phyloP scores from a whole-genome alignment of 805 yeast species.

The Barnettozyma sp. region DNA sequence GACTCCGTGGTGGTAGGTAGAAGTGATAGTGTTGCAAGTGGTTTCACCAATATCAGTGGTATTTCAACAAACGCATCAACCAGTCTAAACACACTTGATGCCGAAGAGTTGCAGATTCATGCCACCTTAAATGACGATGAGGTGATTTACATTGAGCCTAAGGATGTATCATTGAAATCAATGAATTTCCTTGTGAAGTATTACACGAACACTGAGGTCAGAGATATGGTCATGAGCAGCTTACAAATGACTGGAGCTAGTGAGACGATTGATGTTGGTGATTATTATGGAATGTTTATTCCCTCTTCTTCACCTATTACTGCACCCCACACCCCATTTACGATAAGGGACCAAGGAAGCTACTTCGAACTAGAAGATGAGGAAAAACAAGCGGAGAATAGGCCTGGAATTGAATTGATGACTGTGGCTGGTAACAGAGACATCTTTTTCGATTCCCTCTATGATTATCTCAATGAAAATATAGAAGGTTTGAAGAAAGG shows the following conservation, averaged over 20 bases:
- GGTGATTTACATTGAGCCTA: constrained; percentile 65
- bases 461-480: constrained; percentile 42
- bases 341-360: neutral
- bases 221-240: neutral
- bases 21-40: constrained; percentile 30
- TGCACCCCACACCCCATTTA: constrained; percentile 2
- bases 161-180: constrained; percentile 50
- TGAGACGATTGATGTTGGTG: constrained; percentile 8
- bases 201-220: constrained; percentile 18
- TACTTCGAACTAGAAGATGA: constrained; percentile 1
- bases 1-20: constrained; percentile 3
- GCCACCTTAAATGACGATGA: constrained; percentile 67
- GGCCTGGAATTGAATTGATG: constrained; percentile 32
- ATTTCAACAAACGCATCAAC: neutral
- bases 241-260: constrained; percentile 2
- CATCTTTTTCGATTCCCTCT: constrained; percentile 62
- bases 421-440: constrained; percentile 61
- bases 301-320: constrained; percentile 19
- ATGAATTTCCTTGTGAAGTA: constrained; percentile 43
- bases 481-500: constrained; percentile 4
- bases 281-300: constrained; percentile 26
- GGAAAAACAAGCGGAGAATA: neutral
- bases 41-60: neutral
- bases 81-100: neutral
- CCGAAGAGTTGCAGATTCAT: constrained; percentile 43